These are phyloP conservation scores for Angomonas desouzai DNA, from an alignment of 208 protist genomes.

Conservation along the genomic window DNA sequence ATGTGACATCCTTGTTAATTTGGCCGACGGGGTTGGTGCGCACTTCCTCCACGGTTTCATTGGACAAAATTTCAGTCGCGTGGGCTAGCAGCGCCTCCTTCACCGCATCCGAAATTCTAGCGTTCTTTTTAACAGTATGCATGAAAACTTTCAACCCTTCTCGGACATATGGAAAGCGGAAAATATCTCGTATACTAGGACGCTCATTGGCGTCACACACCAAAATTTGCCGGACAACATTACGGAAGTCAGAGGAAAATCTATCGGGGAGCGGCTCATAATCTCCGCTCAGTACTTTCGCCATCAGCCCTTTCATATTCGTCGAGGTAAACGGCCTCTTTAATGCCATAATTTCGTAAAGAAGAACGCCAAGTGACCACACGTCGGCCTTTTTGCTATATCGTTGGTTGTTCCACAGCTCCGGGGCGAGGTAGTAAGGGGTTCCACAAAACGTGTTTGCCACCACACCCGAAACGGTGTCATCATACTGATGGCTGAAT, in stretches of 20 bases:
- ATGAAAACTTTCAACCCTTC: slow-evolving; percentile 81
- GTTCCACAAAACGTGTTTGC: slow-evolving; percentile 79
- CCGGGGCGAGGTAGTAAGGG: slow-evolving; percentile 83
- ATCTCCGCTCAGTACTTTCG: slow-evolving; percentile 61
- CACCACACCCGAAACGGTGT: slow-evolving; percentile 84
- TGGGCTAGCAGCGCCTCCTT: slow-evolving; percentile 60
- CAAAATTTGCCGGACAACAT: slow-evolving; percentile 65
- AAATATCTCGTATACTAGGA: slow-evolving; percentile 65
- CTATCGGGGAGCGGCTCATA: slow-evolving; percentile 61
- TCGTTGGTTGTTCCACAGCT: slow-evolving; percentile 87
- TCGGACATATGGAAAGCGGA: slow-evolving; percentile 68
- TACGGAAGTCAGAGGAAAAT: slow-evolving; percentile 55
- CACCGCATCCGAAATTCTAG: slow-evolving; percentile 48
- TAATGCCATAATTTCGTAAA: slow-evolving; percentile 81
- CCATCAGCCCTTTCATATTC: slow-evolving; percentile 83
- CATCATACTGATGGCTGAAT: slow-evolving; percentile 86
- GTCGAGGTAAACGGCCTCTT: slow-evolving; percentile 75
- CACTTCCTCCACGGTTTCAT: slow-evolving; percentile 17
- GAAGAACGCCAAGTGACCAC: slow-evolving; percentile 69
- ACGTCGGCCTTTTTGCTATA: slow-evolving; percentile 89
- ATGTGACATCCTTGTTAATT: slow-evolving; percentile 69
- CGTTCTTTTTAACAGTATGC: slow-evolving; percentile 79
- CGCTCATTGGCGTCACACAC: slow-evolving; percentile 65
- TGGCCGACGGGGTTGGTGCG: slow-evolving; percentile 46
- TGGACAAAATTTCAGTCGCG: slow-evolving; percentile 67